Base-by-base conservation (phyloP, 1,139 yeast genomes). In the Scheffersomyces insectosa region DNA sequence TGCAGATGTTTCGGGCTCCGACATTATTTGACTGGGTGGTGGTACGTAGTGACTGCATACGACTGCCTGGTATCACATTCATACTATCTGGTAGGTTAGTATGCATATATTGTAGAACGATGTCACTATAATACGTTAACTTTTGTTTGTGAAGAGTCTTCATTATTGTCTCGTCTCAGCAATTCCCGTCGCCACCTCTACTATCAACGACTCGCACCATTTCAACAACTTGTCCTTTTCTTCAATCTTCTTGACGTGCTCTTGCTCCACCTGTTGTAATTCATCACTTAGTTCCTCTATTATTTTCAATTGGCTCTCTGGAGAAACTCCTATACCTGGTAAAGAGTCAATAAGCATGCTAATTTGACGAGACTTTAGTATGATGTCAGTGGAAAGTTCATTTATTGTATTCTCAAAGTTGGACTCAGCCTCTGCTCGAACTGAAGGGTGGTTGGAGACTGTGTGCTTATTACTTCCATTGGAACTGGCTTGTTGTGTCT, bases 251-350 rank as follows among this genome's bases (percentile, higher is more conserved):
- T 66, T 65, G 16, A 75, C 66, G 48, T 90, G 77, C 42, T 80
- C 79, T 20, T 66, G 60, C 55, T 91, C 95, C 1, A 85, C 83
- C 5, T 69, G 68, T 20, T 76, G 74, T 43, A 93, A 68, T 52
- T 88, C 88, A 34, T 62, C 60, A 45, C 89, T 85, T 40, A 93
- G 68, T n/a, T 71, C 71, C 39, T 75, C 76, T 14, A 93, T 87
- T 49, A 78, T 74, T 31, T 68, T 68, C 59, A 90, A 61, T 63
- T 93, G 99, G 42, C 80, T 83, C 36, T 76, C 79, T 28, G 88
- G 88, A 2, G 91, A 82, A 1, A 87, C 90, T 11, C 95, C 97
- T 3, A 90, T 88, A 3, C 98, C 99, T 0, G 99, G 99, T 38
- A 93, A 69, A 2, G 95, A 82, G 59, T 88, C 96, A 28, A 93